Conservation (phyloP, 2,329 filamentous ascomycete genomes). For the Calonectria fujianensis region DNA sequence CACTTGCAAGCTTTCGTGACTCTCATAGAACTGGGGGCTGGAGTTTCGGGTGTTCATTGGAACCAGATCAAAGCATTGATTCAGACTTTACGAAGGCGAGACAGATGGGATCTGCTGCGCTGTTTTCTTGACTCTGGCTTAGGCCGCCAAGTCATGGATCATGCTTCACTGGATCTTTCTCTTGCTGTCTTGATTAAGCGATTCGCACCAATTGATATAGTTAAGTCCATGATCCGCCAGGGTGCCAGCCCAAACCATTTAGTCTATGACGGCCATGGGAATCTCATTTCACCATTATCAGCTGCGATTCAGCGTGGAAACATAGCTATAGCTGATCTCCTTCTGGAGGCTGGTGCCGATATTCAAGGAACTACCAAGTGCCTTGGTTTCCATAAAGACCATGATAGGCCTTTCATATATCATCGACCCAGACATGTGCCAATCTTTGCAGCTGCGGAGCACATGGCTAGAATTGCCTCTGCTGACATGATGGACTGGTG, state of each 20-base stretch:
- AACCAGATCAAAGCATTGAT: background rate
- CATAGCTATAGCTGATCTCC: background rate
- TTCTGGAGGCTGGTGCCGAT: background rate
- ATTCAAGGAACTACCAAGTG: background rate
- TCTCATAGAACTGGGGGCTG: background rate
- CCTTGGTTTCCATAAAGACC: background rate
- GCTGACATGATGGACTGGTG: slow-evolving; percentile 6
- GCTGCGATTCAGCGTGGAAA: background rate
- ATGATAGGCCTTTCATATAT: background rate
- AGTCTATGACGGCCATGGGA: background rate
- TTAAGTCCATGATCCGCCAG: background rate
- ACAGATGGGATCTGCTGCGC: background rate
- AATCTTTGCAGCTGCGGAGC: background rate
- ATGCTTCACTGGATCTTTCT: background rate
- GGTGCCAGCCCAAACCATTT: background rate
- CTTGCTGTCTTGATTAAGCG: background rate
- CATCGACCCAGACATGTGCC: background rate
- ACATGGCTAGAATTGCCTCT: background rate
- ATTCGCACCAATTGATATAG: background rate
- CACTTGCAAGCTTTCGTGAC: background rate
- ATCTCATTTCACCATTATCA: background rate
- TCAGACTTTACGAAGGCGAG: background rate
- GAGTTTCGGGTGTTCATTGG: background rate
- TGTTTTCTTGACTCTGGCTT: background rate
- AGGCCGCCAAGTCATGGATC: background rate